Percentiles rank a stretch among this genome's conserved stretches.
Conservation (phyloP, 192 early-diverging fungal species). For the Podochytrium sp. region DNA sequence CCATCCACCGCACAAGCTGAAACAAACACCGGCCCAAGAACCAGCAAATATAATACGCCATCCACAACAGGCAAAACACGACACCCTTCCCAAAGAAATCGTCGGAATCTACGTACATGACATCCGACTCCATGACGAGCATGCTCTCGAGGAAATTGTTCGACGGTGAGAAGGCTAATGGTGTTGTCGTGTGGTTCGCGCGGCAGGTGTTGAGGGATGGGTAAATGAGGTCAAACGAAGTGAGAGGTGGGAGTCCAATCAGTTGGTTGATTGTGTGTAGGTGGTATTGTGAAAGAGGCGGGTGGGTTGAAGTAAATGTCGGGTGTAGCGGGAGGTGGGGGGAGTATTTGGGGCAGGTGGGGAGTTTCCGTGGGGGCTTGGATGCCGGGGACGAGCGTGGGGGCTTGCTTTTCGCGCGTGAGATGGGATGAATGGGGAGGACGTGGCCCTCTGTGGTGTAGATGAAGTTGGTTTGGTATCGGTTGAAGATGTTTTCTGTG, state of each 20-base stretch:
- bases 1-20: not conserved
- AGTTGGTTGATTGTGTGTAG: slow-evolving; percentile 18
- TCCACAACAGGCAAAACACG: not conserved
- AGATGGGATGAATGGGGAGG: slow-evolving; percentile 5
- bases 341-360: not conserved
- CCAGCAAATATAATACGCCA: not conserved
- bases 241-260: not conserved
- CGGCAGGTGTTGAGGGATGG: not conserved
- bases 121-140: slow-evolving; percentile 5
- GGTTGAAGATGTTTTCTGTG: slow-evolving; percentile 73
- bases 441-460: slow-evolving; percentile 73
- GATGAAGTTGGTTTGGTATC: slow-evolving; percentile 75
- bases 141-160: not conserved
- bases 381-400: not conserved
- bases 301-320: not conserved
- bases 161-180: too few relatives aligned
- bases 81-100: not conserved
- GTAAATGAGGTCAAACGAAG: not conserved
- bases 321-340: not conserved
- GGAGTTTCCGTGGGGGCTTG: not conserved
- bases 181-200: slow-evolving; percentile 12
- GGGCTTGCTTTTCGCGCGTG: not conserved
- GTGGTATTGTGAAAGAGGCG: not conserved
- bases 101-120: slow-evolving; percentile 13
- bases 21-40: not conserved